Conservation (phyloP, 148 eudicot genomes). For the Vaccinium vitisidaea region DNA sequence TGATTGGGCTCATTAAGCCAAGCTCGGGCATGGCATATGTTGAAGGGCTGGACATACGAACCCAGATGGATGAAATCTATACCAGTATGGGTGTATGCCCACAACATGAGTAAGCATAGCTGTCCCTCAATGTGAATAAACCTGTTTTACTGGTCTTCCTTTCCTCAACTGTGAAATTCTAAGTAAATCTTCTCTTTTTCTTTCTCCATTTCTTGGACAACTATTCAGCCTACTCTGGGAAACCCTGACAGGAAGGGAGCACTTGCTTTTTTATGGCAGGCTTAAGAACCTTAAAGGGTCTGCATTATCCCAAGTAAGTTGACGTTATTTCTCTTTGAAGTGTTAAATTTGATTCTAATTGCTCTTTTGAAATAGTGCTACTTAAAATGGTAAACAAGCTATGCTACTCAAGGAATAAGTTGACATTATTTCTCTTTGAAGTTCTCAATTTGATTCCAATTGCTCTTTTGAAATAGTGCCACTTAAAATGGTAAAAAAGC, state of each 20-base stretch:
- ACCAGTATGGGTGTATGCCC: constrained; percentile 96
- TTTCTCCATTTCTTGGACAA: not conserved
- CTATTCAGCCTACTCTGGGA: constrained; percentile 80
- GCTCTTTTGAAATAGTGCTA: not conserved
- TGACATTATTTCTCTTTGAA: not conserved
- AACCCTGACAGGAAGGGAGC: constrained; percentile 81
- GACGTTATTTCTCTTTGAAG: not conserved
- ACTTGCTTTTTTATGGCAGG: constrained; percentile 85
- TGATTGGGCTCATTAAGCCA: constrained; percentile 88
- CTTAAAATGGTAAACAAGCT: not conserved
- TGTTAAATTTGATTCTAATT: not conserved
- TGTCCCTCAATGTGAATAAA: not conserved
- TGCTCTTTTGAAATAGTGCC: not conserved
- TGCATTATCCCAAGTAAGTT: constrained; percentile 54
- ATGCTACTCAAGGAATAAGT: not conserved
- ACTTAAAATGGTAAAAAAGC: not conserved
- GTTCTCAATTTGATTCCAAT: not conserved
- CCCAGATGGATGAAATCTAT: constrained; percentile 70
- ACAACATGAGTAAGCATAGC: constrained; percentile 73
- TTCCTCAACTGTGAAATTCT: not conserved
- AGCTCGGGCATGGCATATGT: constrained; percentile 76
- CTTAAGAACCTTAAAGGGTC: constrained; percentile 85
- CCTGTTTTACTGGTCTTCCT: constrained; percentile 7
- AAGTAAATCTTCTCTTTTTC: not conserved
- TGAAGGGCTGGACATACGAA: constrained; percentile 65